Evolutionary conservation across 2,329 filamentous ascomycete species (phyloP).

Genomic region (Ascocoryne sarcoides): DNA sequence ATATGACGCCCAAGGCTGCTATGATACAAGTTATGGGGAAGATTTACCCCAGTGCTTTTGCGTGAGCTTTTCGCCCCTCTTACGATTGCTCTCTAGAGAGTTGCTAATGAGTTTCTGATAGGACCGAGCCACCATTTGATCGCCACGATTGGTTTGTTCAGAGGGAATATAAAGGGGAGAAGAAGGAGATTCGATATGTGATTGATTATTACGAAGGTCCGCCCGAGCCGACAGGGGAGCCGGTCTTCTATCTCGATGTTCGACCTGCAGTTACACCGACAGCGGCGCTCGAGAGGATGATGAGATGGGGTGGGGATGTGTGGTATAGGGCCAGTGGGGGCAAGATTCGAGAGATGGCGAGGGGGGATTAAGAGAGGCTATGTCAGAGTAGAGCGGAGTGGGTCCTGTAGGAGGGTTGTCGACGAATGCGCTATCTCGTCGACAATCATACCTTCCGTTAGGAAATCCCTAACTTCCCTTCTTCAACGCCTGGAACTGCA

Average conservation of each 20-base stretch:
- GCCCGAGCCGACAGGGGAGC: conserved; percentile 67
- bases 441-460: too few species aligned
- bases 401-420: too few species aligned
- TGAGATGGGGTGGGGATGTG: conserved; percentile 85
- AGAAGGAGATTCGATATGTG: conserved; percentile 79
- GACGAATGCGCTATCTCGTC: too few species aligned
- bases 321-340: conserved; percentile 54
- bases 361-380: conserved; percentile 8
- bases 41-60: conserved; percentile 72
- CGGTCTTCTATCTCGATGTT: conserved; percentile 93
- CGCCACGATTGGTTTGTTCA: conserved; percentile 95
- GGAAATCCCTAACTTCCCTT: too few species aligned
- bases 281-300: conserved; percentile 69
- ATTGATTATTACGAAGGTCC: conserved; percentile 93
- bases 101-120: conserved; percentile 29
- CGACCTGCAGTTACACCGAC: conserved; percentile 78
- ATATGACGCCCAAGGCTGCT: conserved; percentile 84
- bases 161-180: conserved; percentile 56
- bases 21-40: conserved; percentile 73
- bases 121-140: conserved; percentile 82
- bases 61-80: conserved; percentile 37
- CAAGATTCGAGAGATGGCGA: conserved; percentile 22
- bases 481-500: too few species aligned
- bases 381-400: too few species aligned
- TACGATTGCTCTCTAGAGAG: background rate